Evolutionary conservation across 176 grass and related monocot species (phyloP), one percentile per base, ranked within the genome.

Genomic region (Oropetium thomaeum): DNA sequence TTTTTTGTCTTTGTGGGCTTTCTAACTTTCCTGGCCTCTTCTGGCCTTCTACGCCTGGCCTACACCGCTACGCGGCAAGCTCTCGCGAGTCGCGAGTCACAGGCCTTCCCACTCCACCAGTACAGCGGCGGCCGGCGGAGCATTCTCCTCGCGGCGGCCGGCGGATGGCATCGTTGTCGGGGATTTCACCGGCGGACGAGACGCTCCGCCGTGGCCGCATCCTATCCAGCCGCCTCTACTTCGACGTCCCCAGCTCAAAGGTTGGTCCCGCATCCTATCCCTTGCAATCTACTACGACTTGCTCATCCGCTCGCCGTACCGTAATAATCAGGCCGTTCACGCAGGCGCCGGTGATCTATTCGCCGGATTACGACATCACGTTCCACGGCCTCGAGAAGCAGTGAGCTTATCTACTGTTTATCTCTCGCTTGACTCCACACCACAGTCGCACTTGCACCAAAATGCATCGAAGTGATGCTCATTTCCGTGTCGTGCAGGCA

Each of bases 151-250:
- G 20, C 40, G 35, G 58, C 31, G 19, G 75, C 10, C 31, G 19
- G 75, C 10, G 16, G 58, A 68, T 81, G 34, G 34, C 47, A 25
- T 42, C 27, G 49, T 73, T 35, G 4, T 43, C 55, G 38, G 39
- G 39, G 14, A 53, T 9, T 61, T 9, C 55, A n/a, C 5, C 16
- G 51, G 69, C 35, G 5, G 51, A 6, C 25, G 79, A 45, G 62
- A 17, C 40, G 23, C 41, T 83, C 69, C 74, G 70, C 41, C 59
- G 79, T 19, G 66, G 33, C 45, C 78, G 82, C 71, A 82, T 88
- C 75, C 85, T 90, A 65, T 74, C 64, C 41, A 85, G 91, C 87
- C 82, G 79, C 63, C 85, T 95, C 52, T 84, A 78, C 82, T 60
- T 86, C 44, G 85, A 88, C 70, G 57, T 82, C 64, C 82, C 84